Evolutionary conservation across 495 filamentous ascomycete genomes (phyloP), one percentile per base, ranked within the genome.

Genomic region (Podospora fimiseda): DNA sequence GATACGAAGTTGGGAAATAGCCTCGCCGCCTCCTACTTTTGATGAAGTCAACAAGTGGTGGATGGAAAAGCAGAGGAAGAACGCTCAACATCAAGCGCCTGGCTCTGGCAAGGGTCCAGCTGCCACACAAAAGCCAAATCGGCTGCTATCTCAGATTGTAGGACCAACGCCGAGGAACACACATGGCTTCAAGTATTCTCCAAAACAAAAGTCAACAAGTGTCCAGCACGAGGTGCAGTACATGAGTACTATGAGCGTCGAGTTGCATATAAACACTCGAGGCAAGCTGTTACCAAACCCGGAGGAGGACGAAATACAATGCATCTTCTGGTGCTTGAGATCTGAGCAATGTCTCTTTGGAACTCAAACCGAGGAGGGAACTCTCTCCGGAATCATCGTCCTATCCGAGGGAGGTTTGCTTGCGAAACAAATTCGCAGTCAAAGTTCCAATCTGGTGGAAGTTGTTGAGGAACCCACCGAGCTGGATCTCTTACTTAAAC

Each of bases 221-320:
- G 85, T 93, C 36, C 80, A 87, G 58, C 87, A 92, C 56, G 89
- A 95, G 64, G 80, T 84, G 5, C 90, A 95, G 57, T 91, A 95
- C 64, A 97, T 97, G 90, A 95, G 88, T 68, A 88, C 82, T 30
- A 91, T 98, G 90, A 91, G 91, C 59, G 66, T 98, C 5, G 93
- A 98, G 63, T 65, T 97, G n/a, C 93, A 98, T 65, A 86, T 94
- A 51, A 96, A 95, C 64, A 95, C 87, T 5, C 78, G 90, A 40
- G 89, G 82, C 14, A 79, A 78, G 47, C 73, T 96, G 22, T 77
- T 87, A 20, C 89, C 94, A 7, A 86, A 97, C 63, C 93, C 93
- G 2, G 87, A 89, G 50, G 76, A 92, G 53, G 93, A 98, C 64
- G 89, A 92, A 59, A 83, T 98, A n/a, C 74, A 80, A 47, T 89